These are phyloP conservation scores for Solanum aculeatissimum DNA, from an alignment of 305 asterid genomes.

Conservation along the genomic window DNA sequence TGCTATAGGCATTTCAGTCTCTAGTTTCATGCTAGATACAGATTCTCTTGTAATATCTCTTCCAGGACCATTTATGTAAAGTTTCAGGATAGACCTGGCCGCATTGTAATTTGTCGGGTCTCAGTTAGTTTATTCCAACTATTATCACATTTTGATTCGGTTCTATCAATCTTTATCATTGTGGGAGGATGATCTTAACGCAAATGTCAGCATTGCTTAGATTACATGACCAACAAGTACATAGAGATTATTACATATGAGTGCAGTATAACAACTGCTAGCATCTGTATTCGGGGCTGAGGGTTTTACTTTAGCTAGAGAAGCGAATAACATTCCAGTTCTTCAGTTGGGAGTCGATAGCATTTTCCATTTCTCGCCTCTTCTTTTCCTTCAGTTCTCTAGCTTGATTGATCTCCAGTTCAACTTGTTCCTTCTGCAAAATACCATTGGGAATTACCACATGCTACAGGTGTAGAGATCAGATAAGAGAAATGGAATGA, in stretches of 20 bases:
- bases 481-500: neutral
- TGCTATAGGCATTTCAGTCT: neutral
- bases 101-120: neutral
- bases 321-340: slow-evolving; percentile 14
- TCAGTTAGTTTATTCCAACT: neutral
- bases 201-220: neutral
- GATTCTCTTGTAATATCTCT: neutral
- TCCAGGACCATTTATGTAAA: neutral
- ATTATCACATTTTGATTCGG: neutral
- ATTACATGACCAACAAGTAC: neutral
- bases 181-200: neutral
- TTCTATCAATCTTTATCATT: neutral
- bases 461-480: neutral
- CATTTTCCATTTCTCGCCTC: slow-evolving; percentile 31
- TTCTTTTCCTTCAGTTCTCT: slow-evolving; percentile 18
- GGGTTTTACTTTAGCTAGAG: neutral
- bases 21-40: neutral
- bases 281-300: neutral
- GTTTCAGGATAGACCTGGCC: neutral
- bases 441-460: neutral
- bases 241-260: neutral
- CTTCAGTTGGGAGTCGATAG: slow-evolving; percentile 37
- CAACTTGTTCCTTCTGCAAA: slow-evolving; percentile 24
- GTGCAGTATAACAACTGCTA: neutral
- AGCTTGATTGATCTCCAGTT: slow-evolving; percentile 11